These are phyloP conservation scores for Sugiyamaella xylanicola DNA, from an alignment of 1,139 yeast species.

Conservation along the genomic window DNA sequence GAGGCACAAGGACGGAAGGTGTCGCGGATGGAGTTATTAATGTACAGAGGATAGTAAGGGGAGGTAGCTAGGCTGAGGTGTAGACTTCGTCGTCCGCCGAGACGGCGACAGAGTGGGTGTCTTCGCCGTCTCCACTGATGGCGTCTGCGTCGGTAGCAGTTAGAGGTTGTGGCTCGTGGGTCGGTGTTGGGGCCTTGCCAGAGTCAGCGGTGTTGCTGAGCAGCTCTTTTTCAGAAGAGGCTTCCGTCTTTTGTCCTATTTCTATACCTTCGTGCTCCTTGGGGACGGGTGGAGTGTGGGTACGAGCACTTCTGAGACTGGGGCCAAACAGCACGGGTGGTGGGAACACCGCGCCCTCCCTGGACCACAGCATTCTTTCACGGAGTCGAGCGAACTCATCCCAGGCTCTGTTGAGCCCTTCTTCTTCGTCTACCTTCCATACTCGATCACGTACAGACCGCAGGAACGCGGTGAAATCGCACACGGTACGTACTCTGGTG, in stretches of 20 bases:
- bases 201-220: too few species aligned
- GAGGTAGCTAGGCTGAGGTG: background rate
- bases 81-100: background rate
- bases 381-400: constrained; percentile 58
- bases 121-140: background rate
- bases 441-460: constrained; percentile 61
- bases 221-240: too few species aligned
- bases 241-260: background rate
- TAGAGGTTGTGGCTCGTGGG: too few species aligned
- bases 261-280: background rate
- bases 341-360: constrained; percentile 56
- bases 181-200: too few species aligned
- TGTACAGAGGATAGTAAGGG: background rate
- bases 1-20: background rate
- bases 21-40: background rate
- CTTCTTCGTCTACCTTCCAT: constrained; percentile 51
- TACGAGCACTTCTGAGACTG: constrained; percentile 7
- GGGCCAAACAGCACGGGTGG: constrained; percentile 20
- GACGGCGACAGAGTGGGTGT: background rate
- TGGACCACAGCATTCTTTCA: constrained; percentile 77
- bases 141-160: too few species aligned
- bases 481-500: constrained; percentile 71
- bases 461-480: constrained; percentile 76
- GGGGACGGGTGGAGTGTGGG: background rate
- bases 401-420: constrained; percentile 53